Conservation (phyloP, 768 basidiomycete genomes). For the Mycena amicta region DNA sequence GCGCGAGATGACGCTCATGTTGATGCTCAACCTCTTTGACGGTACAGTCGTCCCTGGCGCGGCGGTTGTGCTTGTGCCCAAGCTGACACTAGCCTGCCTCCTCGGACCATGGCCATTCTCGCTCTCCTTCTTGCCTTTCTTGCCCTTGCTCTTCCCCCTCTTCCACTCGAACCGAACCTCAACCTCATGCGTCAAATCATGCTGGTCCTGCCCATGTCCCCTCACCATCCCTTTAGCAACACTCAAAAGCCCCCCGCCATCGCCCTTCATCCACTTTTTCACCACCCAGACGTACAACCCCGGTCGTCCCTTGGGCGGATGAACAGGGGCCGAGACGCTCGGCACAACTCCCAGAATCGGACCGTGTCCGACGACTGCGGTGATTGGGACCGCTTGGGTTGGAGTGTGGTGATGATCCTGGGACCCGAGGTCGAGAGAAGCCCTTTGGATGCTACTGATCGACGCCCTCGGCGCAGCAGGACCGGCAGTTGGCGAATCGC, state of each 20-base stretch:
- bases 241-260: conserved; percentile 45
- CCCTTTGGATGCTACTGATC: conserved; percentile 16
- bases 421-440: conserved; percentile 15
- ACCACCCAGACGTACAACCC: conserved; percentile 78
- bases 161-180: conserved; percentile 85
- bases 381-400: not conserved
- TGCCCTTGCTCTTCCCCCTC: conserved; percentile 44
- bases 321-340: conserved; percentile 16
- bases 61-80: too few relatives aligned
- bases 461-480: conserved; percentile 9
- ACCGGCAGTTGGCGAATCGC: not conserved
- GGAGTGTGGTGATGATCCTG: not conserved
- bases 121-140: conserved; percentile 29
- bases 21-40: conserved; percentile 38
- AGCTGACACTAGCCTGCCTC: conserved; percentile 11
- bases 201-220: conserved; percentile 12
- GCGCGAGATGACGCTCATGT: conserved; percentile 33
- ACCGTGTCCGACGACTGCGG: not conserved
- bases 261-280: conserved; percentile 68
- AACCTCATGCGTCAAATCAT: conserved; percentile 43
- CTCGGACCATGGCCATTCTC: conserved; percentile 26
- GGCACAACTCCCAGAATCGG: conserved; percentile 18
- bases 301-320: conserved; percentile 34
- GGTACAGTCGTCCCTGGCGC: not conserved
- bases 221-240: conserved; percentile 22